Conservation (phyloP, 2,329 filamentous ascomycete species). For the Stachybotrys echinatus region DNA sequence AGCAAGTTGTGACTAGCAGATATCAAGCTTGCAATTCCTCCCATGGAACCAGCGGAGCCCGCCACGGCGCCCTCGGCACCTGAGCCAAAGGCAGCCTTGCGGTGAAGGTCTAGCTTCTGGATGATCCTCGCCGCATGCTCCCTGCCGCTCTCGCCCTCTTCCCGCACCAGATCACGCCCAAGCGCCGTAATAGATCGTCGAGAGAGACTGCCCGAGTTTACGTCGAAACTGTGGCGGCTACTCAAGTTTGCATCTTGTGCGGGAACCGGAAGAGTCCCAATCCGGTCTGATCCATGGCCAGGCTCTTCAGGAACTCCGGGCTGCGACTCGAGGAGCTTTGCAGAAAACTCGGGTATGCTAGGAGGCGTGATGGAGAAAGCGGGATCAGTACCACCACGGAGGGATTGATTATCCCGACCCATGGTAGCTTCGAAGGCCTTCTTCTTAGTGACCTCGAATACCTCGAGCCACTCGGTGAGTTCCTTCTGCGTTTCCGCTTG, state of each 20-base stretch:
- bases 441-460: constrained; percentile 91
- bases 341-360: constrained; percentile 83
- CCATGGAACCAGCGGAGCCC: constrained; percentile 33
- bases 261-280: constrained; percentile 58
- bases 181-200: constrained; percentile 53
- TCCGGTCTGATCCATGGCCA: constrained; percentile 45
- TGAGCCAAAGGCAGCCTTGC: constrained; percentile 61
- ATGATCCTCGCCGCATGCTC: constrained; percentile 87
- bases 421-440: constrained; percentile 76
- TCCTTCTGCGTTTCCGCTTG: constrained; percentile 91
- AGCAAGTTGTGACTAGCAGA: constrained; percentile 77
- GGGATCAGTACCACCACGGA: constrained; percentile 54
- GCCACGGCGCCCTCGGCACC: constrained; percentile 28
- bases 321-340: constrained; percentile 67
- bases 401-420: constrained; percentile 39
- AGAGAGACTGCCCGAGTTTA: constrained; percentile 36
- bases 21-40: constrained; percentile 79
- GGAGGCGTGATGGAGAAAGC: constrained; percentile 92
- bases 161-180: constrained; percentile 41
- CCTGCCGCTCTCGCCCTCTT: constrained; percentile 69
- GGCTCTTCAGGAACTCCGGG: constrained; percentile 47
- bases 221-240: constrained; percentile 68
- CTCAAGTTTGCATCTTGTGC: constrained; percentile 49
- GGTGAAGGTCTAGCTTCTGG: constrained; percentile 84
- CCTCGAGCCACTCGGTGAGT: constrained; percentile 89